phyloP scores from a whole-genome alignment of 2,329 filamentous ascomycete species.

The Didymella segeticola region DNA sequence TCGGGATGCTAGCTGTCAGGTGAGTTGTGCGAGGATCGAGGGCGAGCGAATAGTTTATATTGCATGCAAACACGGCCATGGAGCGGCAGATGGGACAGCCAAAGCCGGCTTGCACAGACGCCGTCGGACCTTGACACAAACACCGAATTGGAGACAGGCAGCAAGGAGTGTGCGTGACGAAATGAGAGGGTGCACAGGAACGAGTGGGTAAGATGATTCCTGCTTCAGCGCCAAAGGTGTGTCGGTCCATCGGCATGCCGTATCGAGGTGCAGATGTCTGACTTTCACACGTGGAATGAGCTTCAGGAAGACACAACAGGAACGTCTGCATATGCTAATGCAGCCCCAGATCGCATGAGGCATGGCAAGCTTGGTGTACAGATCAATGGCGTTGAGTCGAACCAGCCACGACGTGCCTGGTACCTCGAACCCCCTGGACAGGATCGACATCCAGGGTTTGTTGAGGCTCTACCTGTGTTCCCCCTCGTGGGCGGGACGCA shows the following conservation, averaged over 20 bases:
- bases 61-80: constrained; percentile 2
- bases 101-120: constrained; percentile 13
- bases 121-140: constrained; percentile 19
- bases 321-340: constrained; percentile 21
- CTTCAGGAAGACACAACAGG: constrained; percentile 33
- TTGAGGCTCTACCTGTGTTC: constrained; percentile 12
- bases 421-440: background rate
- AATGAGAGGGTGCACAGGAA: constrained; percentile 35
- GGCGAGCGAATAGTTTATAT: constrained; percentile 27
- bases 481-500: constrained; percentile 17
- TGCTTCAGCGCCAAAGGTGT: constrained; percentile 24
- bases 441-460: constrained; percentile 6
- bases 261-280: constrained; percentile 21
- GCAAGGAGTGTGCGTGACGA: constrained; percentile 30
- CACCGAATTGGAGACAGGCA: constrained; percentile 19
- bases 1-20: constrained; percentile 13
- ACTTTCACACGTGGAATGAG: constrained; percentile 40
- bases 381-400: background rate
- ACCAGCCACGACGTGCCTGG: background rate
- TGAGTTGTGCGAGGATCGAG: constrained; percentile 21
- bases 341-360: constrained; percentile 17
- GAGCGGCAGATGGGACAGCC: constrained; percentile 11
- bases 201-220: constrained; percentile 26
- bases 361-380: constrained; percentile 9
- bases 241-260: constrained; percentile 24